Base-by-base conservation (phyloP, 305 asterid genomes). In the Rubia tinctorum region DNA sequence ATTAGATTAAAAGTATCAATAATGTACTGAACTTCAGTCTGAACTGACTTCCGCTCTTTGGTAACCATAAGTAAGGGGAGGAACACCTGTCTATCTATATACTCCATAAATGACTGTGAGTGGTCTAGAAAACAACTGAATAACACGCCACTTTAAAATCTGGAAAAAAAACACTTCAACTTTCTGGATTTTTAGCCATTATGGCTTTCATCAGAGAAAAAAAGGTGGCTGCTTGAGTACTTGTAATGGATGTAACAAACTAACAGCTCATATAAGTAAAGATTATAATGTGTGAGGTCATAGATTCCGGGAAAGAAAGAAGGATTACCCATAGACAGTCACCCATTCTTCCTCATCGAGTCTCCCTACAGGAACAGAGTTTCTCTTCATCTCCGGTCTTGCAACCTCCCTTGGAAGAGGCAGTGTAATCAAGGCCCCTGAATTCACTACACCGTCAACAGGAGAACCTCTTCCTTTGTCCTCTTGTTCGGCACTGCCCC, bases 361-460 rank as follows among this genome's bases (percentile, higher is more conserved):
- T 77, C 82, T 87, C 65, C 96, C 96, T 42, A 85, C 77, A 68
- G 96, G 88, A 44, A 86, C 76, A 56, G 83, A 83, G 74, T 83
- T 91, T 73, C 70, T 92, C 91, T 85, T 86, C 78, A 88, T 81
- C 81, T 95, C 99, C 8, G 98, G 99, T 81, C 96, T 86, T 7
- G 96, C 96, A 80, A 95, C 96, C 86, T 92, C 99, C 87, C 92
- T 87, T 2, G 98, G 98, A 2, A 88, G 93, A 7, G 99, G 99
- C 72, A 95, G 76, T 2, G 88, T 86, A 58, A 95, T 84, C 88
- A 92, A 85, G 27, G 99, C 97, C 80, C 92, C 93, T 25, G 96
- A 86, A 43, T 92, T 91, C 70, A 92, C 88, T 65, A 95, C 97
- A 10, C 99, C 98, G 75, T 91, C 97, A 59, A 95, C 98, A 1